A percentile compares a stretch with the other conserved stretches of the same genome.
Conservation (phyloP, 306 rosid genomes). For the Gynostemma pentaphyllum region DNA sequence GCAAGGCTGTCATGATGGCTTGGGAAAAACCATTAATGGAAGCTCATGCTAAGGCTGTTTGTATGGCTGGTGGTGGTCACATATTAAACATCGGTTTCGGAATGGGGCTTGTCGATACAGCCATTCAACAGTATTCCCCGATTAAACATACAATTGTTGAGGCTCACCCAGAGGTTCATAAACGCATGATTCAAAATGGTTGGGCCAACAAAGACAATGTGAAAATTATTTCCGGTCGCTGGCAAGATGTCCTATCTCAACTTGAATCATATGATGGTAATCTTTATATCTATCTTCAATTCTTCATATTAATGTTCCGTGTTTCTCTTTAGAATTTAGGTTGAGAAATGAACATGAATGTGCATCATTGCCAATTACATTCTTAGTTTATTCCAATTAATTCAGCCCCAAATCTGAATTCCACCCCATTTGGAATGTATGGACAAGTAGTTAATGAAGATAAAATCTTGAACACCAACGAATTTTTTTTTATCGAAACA, state of each 20-base stretch:
- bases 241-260: conserved; percentile 76
- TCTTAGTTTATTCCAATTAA: neutral
- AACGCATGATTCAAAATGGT: conserved; percentile 54
- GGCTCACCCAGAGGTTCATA: conserved; percentile 78
- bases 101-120: conserved; percentile 89
- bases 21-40: conserved; percentile 99
- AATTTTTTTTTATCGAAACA: neutral
- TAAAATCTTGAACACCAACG: too few relatives aligned
- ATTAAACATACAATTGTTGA: conserved; percentile 65
- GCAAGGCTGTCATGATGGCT: conserved; percentile 96
- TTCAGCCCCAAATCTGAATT: too few relatives aligned
- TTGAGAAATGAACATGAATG: too few relatives aligned
- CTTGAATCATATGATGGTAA: conserved; percentile 72
- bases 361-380: too few relatives aligned
- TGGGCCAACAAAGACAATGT: conserved; percentile 71
- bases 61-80: conserved; percentile 79
- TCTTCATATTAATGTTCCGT: neutral
- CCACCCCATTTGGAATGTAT: too few relatives aligned
- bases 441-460: too few relatives aligned
- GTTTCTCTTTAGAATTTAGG: neutral
- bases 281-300: neutral
- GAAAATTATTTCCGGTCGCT: conserved; percentile 60
- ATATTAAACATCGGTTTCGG: conserved; percentile 78
- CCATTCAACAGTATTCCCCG: conserved; percentile 68
- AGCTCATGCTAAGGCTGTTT: conserved; percentile 91